Conservation (phyloP, 352 stramenopile genomes). For the Pilasporangium apinafurcum region DNA sequence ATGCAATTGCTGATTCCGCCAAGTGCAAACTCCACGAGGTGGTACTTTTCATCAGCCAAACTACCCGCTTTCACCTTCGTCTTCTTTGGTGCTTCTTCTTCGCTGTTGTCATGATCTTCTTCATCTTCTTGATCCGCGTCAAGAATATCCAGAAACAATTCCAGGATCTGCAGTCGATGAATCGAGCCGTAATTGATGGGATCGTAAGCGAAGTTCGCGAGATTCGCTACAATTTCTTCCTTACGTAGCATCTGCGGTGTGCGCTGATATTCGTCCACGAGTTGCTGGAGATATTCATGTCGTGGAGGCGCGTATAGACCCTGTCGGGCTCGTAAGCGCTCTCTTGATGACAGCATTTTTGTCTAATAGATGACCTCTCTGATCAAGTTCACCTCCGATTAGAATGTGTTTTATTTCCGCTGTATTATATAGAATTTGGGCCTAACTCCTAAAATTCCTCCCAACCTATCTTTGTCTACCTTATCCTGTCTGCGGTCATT, state of each 20-base stretch:
- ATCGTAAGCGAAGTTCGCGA: conserved; percentile 84
- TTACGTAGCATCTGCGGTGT: conserved; percentile 49
- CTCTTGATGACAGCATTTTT: conserved; percentile 58
- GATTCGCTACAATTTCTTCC: conserved; percentile 70
- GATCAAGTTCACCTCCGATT: conserved; percentile 98
- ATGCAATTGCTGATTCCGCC: conserved; percentile 77
- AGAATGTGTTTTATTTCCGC: too few species aligned
- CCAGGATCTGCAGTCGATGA: conserved; percentile 48
- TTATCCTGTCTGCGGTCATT: too few species aligned
- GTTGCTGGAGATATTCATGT: conserved; percentile 71
- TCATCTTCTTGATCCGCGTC: conserved; percentile 29
- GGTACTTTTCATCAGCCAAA: conserved; percentile 3
- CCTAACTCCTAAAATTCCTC: too few species aligned
- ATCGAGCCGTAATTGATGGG: conserved; percentile 75
- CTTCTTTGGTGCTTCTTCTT: background rate
- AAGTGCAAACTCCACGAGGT: conserved; percentile 63
- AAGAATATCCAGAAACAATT: conserved; percentile 75
- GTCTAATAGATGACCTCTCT: conserved; percentile 87
- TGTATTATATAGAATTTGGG: too few species aligned
- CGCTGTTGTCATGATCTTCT: background rate
- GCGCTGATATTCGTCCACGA: conserved; percentile 71
- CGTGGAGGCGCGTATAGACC: conserved; percentile 57
- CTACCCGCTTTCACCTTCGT: background rate
- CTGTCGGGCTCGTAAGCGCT: conserved; percentile 52
- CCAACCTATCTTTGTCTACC: too few species aligned